Conservation (phyloP, 1,284 basidiomycete species). For the Peniophora sp. region DNA sequence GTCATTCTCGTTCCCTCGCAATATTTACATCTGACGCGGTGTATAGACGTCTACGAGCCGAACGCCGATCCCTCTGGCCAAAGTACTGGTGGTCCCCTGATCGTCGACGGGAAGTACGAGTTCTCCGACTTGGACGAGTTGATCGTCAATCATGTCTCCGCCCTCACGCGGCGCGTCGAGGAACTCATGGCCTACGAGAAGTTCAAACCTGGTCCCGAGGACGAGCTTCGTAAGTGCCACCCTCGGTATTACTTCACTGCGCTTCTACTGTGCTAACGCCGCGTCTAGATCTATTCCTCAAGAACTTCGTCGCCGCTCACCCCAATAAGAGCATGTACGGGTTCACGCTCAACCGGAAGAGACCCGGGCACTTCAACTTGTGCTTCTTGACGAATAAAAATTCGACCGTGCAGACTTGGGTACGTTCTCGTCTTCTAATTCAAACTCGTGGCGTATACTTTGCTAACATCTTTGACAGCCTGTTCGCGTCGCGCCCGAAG, state of each 20-base stretch:
- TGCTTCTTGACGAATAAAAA: slow-evolving; percentile 93
- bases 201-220: slow-evolving; percentile 84
- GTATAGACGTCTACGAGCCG: slow-evolving; percentile 82
- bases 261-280: slow-evolving; percentile 4
- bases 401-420: slow-evolving; percentile 88
- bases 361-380: slow-evolving; percentile 89
- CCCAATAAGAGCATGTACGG: slow-evolving; percentile 94
- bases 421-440: slow-evolving; percentile 29
- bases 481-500: slow-evolving; percentile 83
- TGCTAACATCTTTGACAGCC: slow-evolving; percentile 48
- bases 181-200: slow-evolving; percentile 96
- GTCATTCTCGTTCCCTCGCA: slow-evolving; percentile 4
- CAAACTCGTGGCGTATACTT: slow-evolving; percentile 6
- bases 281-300: slow-evolving; percentile 72
- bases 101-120: slow-evolving; percentile 76
- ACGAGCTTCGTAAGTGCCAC: slow-evolving; percentile 76
- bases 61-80: slow-evolving; percentile 68
- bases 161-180: slow-evolving; percentile 90
- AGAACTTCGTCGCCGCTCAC: slow-evolving; percentile 88
- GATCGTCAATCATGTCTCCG: slow-evolving; percentile 95
- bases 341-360: slow-evolving; percentile 86
- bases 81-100: slow-evolving; percentile 63
- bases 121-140: slow-evolving; percentile 97
- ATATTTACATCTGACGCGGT: slow-evolving; percentile 3
- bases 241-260: background rate